Conservation (phyloP, 345 rosid genomes). For the Eucalyptus sp. region DNA sequence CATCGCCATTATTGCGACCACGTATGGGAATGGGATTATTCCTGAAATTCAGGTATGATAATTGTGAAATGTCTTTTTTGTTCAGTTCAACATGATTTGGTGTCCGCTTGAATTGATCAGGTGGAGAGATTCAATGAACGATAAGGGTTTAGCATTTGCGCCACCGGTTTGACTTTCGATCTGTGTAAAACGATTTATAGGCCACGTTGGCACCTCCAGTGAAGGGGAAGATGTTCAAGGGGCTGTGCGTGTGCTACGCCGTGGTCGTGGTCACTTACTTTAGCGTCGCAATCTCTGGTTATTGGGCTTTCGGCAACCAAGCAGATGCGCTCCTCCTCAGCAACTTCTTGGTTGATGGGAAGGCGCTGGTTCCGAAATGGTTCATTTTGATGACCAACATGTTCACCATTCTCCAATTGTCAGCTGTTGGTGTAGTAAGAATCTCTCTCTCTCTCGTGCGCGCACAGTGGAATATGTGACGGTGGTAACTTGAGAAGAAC, state of each 20-base stretch:
- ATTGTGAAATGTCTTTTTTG: not conserved
- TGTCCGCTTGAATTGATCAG: not conserved
- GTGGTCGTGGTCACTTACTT: constrained; percentile 44
- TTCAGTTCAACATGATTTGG: not conserved
- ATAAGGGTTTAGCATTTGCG: not conserved
- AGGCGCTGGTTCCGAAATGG: constrained; percentile 53
- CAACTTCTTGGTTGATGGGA: constrained; percentile 35
- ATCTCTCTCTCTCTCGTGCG: not conserved
- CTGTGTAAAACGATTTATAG: constrained; percentile 5
- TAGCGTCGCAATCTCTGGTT: constrained; percentile 67
- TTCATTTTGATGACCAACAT: constrained; percentile 49
- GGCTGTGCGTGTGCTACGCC: constrained; percentile 53
- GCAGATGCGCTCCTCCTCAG: constrained; percentile 46
- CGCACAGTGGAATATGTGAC: not conserved
- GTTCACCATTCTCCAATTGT: constrained; percentile 61
- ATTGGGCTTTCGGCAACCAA: constrained; percentile 85
- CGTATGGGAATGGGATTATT: constrained; percentile 78
- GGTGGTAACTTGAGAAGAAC: not conserved
- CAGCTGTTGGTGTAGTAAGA: constrained; percentile 74
- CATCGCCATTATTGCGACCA: constrained; percentile 69
- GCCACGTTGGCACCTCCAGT: constrained; percentile 82
- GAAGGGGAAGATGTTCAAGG: constrained; percentile 87
- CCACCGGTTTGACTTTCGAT: not conserved
- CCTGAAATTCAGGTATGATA: constrained; percentile 75
- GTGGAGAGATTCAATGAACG: not conserved